Evolutionary conservation across 192 early-diverging fungal genomes (phyloP), one percentile per base, ranked within the genome.

Genomic region (Spizellomyces sp.): DNA sequence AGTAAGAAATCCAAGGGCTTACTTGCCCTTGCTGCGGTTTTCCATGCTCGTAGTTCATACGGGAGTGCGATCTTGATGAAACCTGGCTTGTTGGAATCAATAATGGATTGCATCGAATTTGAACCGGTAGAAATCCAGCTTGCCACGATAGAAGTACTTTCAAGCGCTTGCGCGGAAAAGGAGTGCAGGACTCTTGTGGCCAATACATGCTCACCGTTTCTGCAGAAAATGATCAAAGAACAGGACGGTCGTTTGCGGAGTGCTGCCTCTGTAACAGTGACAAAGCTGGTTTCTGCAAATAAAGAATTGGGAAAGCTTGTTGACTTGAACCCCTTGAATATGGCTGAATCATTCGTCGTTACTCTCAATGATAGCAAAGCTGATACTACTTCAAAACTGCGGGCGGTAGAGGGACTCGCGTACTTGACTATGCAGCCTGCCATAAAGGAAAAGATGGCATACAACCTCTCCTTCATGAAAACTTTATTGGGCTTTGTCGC

Each of bases 91-190:
- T 69, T 93, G 10, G 90, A 84, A 41, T 90, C 92, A 21, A 82
- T 95, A 43, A 84, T 93, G 83, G 94, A 95, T 66, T 83, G 83
- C 54, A 79, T 92, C 50, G 94, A 95, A 61, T 86, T 90, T 68
- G 94, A 95, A 69, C 73, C 75, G 8, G 80, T 72, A 17, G 75
- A 79, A 9, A 85, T 91, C 6, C 92, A 95, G 73, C 75, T 90
- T 21, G 86, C 89, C 2, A 74, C 90, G 15, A 74, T 87, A 8
- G 86, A 82, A 27, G 52, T 77, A 14, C 79, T 89, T 21, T 85
- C 82, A 1, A 73, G 64, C 42, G 92, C 85, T 7, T 91, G 88
- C 63, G 79, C 83, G 4, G 81, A 93, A 64, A 80, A 89, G 66
- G 76, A 83, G 47, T 79, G 84, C 58, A 66, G 91, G 70, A 77